Conservation (phyloP, 768 basidiomycete species). For the Trametopsis cervina region DNA sequence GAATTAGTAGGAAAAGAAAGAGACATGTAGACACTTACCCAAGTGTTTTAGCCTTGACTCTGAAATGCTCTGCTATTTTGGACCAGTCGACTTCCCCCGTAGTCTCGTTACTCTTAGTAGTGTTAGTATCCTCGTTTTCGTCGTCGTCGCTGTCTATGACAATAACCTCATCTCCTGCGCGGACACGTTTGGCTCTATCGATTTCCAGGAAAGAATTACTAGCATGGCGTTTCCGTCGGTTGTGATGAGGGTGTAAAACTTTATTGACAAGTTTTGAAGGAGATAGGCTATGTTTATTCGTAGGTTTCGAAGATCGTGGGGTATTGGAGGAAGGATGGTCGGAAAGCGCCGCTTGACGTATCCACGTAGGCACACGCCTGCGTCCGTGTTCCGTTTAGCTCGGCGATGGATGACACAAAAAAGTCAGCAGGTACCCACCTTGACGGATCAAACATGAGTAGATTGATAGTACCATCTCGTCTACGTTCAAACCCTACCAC, state of each 20-base stretch:
- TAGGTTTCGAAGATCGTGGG: not conserved
- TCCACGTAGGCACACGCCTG: conserved; percentile 17
- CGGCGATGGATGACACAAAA: too few relatives aligned
- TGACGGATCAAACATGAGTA: conserved; percentile 77
- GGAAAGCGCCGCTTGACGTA: conserved; percentile 9
- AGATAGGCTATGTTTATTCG: conserved; percentile 1
- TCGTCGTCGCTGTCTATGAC: conserved; percentile 26
- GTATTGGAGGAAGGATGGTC: conserved; percentile 1
- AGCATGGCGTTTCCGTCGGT: not conserved
- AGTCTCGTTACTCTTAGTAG: not conserved
- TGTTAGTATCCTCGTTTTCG: conserved; percentile 11
- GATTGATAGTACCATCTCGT: conserved; percentile 47
- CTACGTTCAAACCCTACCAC: conserved; percentile 78
- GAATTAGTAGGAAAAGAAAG: not conserved
- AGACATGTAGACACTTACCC: conserved; percentile 31
- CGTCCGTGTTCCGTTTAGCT: too few relatives aligned
- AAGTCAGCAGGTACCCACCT: conserved; percentile 38
- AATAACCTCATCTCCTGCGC: conserved; percentile 9
- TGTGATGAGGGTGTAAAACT: conserved; percentile 1
- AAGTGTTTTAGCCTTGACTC: conserved; percentile 35
- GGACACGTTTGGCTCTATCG: conserved; percentile 13
- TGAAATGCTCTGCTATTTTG: conserved; percentile 39
- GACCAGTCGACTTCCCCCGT: conserved; percentile 22
- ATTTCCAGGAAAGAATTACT: not conserved
- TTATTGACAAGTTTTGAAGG: conserved; percentile 5